Evolutionary conservation across 257 asterid species (phyloP), one percentile per base, ranked within the genome.

Genomic region (Gentiana straminea): DNA sequence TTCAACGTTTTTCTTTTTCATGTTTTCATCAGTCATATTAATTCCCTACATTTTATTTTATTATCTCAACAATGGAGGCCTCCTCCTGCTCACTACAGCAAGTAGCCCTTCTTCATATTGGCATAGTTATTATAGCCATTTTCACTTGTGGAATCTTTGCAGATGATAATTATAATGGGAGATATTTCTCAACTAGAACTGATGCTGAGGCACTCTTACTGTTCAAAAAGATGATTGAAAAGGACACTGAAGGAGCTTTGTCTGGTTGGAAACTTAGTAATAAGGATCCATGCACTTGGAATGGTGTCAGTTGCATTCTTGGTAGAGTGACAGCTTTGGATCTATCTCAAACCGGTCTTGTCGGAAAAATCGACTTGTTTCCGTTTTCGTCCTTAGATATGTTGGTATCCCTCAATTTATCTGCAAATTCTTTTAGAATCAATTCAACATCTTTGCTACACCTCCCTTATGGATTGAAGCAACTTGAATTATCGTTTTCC

Each of bases 141-240:
- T 49, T 72, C 10, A 24, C 68, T 11, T 13, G 35, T 36, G 49
- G 77, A 7, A 58, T 61, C 45, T 39, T 51, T 10, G 62, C 75
- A 13, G 70, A 39, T 7, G 67, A 55, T 34, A 69, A 45, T 13
- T 24, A 41, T 2, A 41, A 41, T 41, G 67, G 55, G 0, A 57
- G 47, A 2, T 38, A 49, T 4, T 50, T 77, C 2, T 75, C 91
- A 3, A 67, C 59, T 2, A 78, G 71, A 66, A 79, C 94, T 15
- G 98, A 90, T 57, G 81, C 93, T 0, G 67, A 57, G 11, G 76
- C 92, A 3, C 96, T 90, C n/a, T 62, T 76, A 1, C 49, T 77
- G n/a, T 84, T 90, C 89, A 90, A 86, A 75, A 90, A 81, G 52
- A 84, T 77, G 96, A 77, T 90, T 39, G 71, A 64, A 58, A 24